Evolutionary conservation across 768 basidiomycete genomes (phyloP), one percentile per base, ranked within the genome.

Genomic region (Suillus ampliporus): DNA sequence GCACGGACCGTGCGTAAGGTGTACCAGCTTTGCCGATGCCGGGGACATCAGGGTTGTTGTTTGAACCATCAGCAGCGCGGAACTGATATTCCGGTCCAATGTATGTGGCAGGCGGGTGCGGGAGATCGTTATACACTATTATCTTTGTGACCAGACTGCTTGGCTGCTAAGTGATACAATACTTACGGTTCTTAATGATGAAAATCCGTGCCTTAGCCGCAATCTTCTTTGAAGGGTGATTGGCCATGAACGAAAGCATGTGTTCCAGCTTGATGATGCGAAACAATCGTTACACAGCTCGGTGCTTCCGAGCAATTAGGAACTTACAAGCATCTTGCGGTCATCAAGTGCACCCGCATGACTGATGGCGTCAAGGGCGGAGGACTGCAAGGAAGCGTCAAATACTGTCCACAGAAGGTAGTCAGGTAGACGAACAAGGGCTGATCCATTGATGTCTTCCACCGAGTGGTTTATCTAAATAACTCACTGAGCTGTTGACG

Each of bases 1-100:
- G 89, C 23, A 94, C 94, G 50, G 89, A 93, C 26, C 93, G 86
- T n/a, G 91, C 83, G 71, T 95, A 95, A 0, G 93, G 89, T 15
- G 83, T 87, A 6, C 87, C 85, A 2, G 93, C 91, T 78, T 88
- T 89, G 51, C 94, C 94, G 77, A 95, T 72, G 62, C 87, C 79
- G 2, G 93, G 92, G 40, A 79, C 71, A 59, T 82, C 79, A 50
- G 87, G 79, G 68, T 94, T 95, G 77, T 96, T 95, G 71, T 78
- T 76, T 4, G 87, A 85, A 8, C 94, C 94, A 73, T 95, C 94
- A 4, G 91, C 89, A 1, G 83, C 72, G 38, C 94, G 86, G 80
- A 84, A 94, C 2, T 86, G 82, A 65, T 86, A 88, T 56, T 84
- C 67, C 28, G 82, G 78, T 19, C 91, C 87, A 41, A 93, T 74